phyloP scores from a whole-genome alignment of 129 eudicot species.

The Centella asiatica region DNA sequence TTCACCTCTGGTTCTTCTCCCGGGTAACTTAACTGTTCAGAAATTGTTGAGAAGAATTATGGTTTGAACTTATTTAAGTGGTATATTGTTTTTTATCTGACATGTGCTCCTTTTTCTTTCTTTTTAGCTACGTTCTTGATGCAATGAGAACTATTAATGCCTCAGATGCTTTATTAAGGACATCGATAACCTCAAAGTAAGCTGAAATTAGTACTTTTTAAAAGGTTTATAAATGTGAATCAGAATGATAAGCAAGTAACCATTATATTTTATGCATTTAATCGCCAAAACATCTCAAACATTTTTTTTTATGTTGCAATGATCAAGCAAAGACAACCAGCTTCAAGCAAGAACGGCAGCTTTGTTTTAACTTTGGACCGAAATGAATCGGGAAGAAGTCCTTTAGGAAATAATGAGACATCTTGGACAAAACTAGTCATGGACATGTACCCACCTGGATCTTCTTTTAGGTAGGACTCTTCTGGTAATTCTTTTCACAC shows the following conservation, averaged over 20 bases:
- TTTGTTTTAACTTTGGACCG: constrained; percentile 52
- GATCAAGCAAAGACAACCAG: constrained; percentile 99
- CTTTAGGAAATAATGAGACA: constrained; percentile 40
- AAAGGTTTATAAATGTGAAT: not conserved
- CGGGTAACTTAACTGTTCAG: constrained; percentile 42
- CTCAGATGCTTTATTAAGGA: constrained; percentile 41
- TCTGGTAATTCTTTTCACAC: not conserved
- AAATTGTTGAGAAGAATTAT: not conserved
- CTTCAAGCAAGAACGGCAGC: constrained; percentile 76
- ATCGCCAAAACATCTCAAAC: too few species aligned
- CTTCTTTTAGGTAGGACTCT: constrained; percentile 53
- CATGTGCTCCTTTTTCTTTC: not conserved
- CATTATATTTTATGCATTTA: constrained; percentile 25
- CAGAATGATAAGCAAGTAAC: not conserved
- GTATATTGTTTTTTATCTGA: constrained; percentile 8
- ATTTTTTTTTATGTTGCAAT: constrained; percentile 41
- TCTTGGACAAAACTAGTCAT: constrained; percentile 89
- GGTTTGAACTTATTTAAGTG: not conserved
- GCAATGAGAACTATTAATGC: constrained; percentile 65
- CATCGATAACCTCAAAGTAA: constrained; percentile 60
- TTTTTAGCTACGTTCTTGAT: constrained; percentile 72
- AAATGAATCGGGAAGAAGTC: constrained; percentile 36
- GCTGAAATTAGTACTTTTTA: constrained; percentile 16
- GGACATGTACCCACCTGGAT: constrained; percentile 78
- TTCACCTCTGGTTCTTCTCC: constrained; percentile 86